Base-by-base conservation (phyloP, 2,329 filamentous ascomycete species). In the Colletotrichum acutatum region DNA sequence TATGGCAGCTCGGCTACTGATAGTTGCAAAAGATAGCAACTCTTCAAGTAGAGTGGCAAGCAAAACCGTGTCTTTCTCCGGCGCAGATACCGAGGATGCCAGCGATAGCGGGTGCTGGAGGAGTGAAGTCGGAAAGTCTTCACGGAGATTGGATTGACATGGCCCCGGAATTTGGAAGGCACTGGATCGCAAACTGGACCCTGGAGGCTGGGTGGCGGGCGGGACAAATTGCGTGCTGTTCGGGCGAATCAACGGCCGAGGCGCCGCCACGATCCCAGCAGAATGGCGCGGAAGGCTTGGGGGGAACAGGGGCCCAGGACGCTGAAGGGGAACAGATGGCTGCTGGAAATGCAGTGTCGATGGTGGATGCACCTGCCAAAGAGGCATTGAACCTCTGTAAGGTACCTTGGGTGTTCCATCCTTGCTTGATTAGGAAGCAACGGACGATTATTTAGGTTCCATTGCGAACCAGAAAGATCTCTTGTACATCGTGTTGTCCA, bases 241-340 rank as follows among this genome's bases (percentile, higher is more conserved):
- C 65, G 64, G 72, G 64, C 72, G 70, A 74, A 74, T 74, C 72
- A 74, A 57, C 66, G 46, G 54, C 60, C 64, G 65, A 62, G 64
- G 61, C 66, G 70, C 49, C 56, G 58, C 72, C 72, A 74, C 72
- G 70, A 74, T 63, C 68, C 61, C 62, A 62, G 57, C 19, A 19
- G 11, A 32, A n/a, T 57, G 71, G 46, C 60, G 46, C 46, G 6
- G 46, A n/a, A 53, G 46, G 49, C 59, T 28, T 52, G 16, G 42
- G 30, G 28, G 16, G 32, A 16, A 64, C 61, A 54, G 61, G 61
- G 46, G 46, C 12, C 12, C 59, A 16, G 26, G 9, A 61, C 24
- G 24, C 37, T 49, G 24, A 61, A 8, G 5, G 37, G 24, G 22
- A 34, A 26, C 16, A 28, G n/a, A 52, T 22, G 28, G 37, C 59